These are phyloP conservation scores for Silene coronaria DNA, from an alignment of 179 eudicot species.

Conservation along the genomic window DNA sequence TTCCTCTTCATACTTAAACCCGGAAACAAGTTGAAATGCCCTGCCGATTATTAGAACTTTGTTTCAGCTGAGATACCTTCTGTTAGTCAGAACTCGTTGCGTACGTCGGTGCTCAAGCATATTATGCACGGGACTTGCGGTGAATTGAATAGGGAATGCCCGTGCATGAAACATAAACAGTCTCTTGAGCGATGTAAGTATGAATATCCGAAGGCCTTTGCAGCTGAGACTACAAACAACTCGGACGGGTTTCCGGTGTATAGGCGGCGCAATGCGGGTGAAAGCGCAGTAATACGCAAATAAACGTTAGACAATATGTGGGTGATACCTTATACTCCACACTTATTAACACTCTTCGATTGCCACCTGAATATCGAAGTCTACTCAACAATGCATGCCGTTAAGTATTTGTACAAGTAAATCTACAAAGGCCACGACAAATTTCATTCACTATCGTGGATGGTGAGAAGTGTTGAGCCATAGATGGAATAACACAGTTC, in stretches of 20 bases:
- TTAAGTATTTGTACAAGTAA: no score
- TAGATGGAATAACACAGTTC: no score
- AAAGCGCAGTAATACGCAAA: not conserved
- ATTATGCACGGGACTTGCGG: constrained; percentile 13
- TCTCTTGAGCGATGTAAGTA: no score
- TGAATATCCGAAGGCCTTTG: not conserved
- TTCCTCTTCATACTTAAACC: no score
- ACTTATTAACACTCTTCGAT: not conserved
- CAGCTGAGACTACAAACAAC: not conserved
- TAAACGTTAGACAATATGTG: not conserved
- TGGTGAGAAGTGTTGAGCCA: no score
- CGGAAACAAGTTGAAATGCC: not conserved
- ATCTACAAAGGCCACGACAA: no score
- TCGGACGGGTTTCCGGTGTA: not conserved
- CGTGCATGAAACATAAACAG: no score
- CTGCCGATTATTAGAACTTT: not conserved
- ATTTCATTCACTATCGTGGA: no score
- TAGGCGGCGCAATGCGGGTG: not conserved
- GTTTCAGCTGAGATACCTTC: not conserved
- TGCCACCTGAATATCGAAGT: no score
- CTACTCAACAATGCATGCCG: no score
- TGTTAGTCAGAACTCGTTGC: not conserved
- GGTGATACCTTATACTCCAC: not conserved
- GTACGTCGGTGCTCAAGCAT: not conserved
- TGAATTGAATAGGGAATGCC: not conserved